phyloP scores from a whole-genome alignment of 345 rosid genomes.

The Anastatica hierochuntica region DNA sequence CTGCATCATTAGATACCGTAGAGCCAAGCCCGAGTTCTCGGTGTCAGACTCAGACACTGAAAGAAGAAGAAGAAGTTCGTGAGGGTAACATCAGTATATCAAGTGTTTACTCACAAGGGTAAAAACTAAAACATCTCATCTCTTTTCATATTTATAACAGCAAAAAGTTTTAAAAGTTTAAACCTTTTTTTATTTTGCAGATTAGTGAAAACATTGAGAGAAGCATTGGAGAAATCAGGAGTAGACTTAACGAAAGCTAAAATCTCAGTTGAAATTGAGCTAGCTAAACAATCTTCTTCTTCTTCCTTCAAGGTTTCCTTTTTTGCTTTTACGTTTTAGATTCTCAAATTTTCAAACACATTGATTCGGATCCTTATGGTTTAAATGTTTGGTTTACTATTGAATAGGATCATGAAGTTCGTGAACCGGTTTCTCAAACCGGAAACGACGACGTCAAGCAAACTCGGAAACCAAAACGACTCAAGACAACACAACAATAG shows the following conservation, averaged over 20 bases:
- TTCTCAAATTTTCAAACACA: background rate
- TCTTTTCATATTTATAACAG: background rate
- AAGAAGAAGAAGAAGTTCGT: slow-evolving; percentile 40
- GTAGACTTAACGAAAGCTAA: slow-evolving; percentile 82
- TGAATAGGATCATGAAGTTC: slow-evolving; percentile 15
- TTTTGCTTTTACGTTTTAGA: background rate
- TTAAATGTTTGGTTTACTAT: background rate
- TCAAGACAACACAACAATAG: slow-evolving; percentile 11
- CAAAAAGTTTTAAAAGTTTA: too few species aligned
- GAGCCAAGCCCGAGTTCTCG: slow-evolving; percentile 28
- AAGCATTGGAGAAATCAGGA: slow-evolving; percentile 77
- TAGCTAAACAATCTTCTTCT: slow-evolving; percentile 46
- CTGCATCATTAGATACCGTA: slow-evolving; percentile 25
- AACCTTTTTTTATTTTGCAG: slow-evolving; percentile 27
- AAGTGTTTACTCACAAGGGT: slow-evolving; percentile 82
- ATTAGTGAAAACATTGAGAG: slow-evolving; percentile 62
- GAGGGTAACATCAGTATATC: slow-evolving; percentile 85
- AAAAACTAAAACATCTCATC: slow-evolving; percentile 2
- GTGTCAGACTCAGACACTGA: slow-evolving; percentile 22
- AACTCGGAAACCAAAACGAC: slow-evolving; percentile 25
- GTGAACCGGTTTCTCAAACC: slow-evolving; percentile 13
- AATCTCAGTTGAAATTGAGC: slow-evolving; percentile 78
- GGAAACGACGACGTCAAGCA: slow-evolving; percentile 20
- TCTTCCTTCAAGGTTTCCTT: slow-evolving; percentile 18
- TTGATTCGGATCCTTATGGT: background rate